Percentiles rank a stretch among this genome's conserved stretches.
phyloP scores from a whole-genome alignment of 2,329 filamentous ascomycete species.

The Geosmithia flava region DNA sequence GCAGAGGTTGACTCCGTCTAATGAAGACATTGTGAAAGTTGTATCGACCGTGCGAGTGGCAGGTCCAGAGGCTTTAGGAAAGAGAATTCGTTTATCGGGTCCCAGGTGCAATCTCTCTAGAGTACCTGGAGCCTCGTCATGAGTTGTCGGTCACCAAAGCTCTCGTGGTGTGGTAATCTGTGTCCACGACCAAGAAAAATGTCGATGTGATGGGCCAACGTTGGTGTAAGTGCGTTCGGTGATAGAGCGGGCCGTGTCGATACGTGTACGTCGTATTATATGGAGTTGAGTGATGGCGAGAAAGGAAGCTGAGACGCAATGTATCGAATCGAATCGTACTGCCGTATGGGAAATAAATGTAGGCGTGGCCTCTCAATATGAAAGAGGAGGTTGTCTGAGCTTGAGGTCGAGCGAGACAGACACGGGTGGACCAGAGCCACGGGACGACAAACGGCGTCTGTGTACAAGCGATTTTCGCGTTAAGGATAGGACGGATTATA shows the following conservation, averaged over 20 bases:
- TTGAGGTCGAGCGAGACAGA: not conserved
- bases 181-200: not conserved
- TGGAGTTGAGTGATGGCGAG: not conserved
- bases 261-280: not conserved
- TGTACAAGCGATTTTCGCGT: not conserved
- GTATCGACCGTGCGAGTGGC: not conserved
- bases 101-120: not conserved
- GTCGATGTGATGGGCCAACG: not conserved
- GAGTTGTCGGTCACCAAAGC: not conserved
- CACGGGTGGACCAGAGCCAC: not conserved
- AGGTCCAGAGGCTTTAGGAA: not conserved
- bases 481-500: not conserved
- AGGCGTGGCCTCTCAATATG: not conserved
- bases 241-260: too few species aligned
- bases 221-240: not conserved
- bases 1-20: slow-evolving; percentile 38
- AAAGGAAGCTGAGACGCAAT: not conserved
- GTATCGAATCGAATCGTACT: not conserved
- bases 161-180: not conserved
- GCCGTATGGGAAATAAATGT: not conserved
- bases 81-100: not conserved
- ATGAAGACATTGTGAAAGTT: slow-evolving; percentile 14
- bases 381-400: not conserved
- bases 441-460: not conserved
- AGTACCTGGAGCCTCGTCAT: not conserved